phyloP scores from a whole-genome alignment of 2,329 filamentous ascomycete species.

The Exophiala sideris region DNA sequence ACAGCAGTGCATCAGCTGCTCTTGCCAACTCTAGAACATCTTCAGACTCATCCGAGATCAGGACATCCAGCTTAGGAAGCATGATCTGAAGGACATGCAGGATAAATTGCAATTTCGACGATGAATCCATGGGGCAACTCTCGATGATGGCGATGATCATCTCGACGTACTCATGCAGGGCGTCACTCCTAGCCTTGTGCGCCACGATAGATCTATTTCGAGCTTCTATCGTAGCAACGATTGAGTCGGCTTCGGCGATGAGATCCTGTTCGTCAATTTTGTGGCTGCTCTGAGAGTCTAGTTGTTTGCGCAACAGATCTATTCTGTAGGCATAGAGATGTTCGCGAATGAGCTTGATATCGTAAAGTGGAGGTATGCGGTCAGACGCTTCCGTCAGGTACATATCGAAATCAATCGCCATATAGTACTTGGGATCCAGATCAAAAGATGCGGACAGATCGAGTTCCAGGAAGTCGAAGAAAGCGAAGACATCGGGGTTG shows the following conservation, averaged over 20 bases:
- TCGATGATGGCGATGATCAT: conserved; percentile 80
- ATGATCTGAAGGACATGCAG: conserved; percentile 83
- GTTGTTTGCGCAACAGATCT: conserved; percentile 53
- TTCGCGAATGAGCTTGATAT: conserved; percentile 68
- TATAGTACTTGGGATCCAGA: conserved; percentile 59
- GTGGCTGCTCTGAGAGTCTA: conserved; percentile 33
- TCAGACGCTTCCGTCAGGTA: conserved; percentile 62
- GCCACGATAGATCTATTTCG: conserved; percentile 41
- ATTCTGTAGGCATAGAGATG: conserved; percentile 55
- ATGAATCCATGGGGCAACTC: conserved; percentile 72
- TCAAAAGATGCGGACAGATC: conserved; percentile 49
- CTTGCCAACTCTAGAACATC: conserved; percentile 74
- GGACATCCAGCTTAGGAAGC: conserved; percentile 78
- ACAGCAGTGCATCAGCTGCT: conserved; percentile 65
- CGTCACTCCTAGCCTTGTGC: conserved; percentile 54
- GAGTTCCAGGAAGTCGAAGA: conserved; percentile 84
- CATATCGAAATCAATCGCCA: conserved; percentile 63
- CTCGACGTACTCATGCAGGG: conserved; percentile 80
- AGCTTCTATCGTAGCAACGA: conserved; percentile 39
- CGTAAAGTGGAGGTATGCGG: conserved; percentile 53
- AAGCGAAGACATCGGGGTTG: conserved; percentile 78
- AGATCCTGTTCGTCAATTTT: conserved; percentile 40
- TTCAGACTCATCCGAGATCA: conserved; percentile 64
- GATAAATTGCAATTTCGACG: conserved; percentile 71
- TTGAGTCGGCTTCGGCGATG: conserved; percentile 36